These are phyloP conservation scores for Endogone sp. DNA, from an alignment of 192 early-diverging fungal species.

Conservation along the genomic window DNA sequence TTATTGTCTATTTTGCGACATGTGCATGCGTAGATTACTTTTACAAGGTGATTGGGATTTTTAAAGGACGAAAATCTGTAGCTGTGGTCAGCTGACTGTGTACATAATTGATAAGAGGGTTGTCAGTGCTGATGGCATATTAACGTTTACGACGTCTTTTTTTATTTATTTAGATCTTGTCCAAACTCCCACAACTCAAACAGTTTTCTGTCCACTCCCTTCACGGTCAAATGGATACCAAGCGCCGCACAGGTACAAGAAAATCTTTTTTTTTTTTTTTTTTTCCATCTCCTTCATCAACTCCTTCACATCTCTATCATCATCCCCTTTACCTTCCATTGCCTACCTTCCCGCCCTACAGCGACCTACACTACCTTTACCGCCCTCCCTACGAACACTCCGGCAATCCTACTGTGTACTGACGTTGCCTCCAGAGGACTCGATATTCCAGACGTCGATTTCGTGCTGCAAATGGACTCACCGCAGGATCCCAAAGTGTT, in stretches of 20 bases:
- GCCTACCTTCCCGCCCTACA: conserved; percentile 41
- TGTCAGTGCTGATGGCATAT: conserved; percentile 12
- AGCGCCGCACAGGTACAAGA: conserved; percentile 58
- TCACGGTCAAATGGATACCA: conserved; percentile 93
- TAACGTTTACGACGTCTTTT: background rate
- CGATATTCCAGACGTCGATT: conserved; percentile 95
- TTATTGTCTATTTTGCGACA: conserved; percentile 94
- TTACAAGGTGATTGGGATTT: conserved; percentile 56
- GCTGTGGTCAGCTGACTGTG: no score
- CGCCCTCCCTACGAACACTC: conserved; percentile 52
- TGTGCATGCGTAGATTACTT: conserved; percentile 97
- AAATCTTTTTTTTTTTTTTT: background rate
- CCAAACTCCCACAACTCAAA: conserved; percentile 41
- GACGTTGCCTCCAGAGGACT: conserved; percentile 95
- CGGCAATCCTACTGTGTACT: conserved; percentile 85
- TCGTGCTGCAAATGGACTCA: conserved; percentile 91
- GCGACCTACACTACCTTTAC: conserved; percentile 61
- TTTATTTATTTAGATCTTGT: conserved; percentile 35
- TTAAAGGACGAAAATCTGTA: no score
- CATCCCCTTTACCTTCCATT: conserved; percentile 10
- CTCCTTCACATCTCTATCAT: conserved; percentile 8
- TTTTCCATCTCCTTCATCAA: background rate
- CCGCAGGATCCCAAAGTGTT: conserved; percentile 96
- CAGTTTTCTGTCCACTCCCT: conserved; percentile 63
- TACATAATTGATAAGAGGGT: no score